Percentiles rank a stretch among this genome's conserved stretches.
These are phyloP conservation scores for Metschnikowia koreensis DNA, from an alignment of 805 yeast species.

Conservation along the genomic window DNA sequence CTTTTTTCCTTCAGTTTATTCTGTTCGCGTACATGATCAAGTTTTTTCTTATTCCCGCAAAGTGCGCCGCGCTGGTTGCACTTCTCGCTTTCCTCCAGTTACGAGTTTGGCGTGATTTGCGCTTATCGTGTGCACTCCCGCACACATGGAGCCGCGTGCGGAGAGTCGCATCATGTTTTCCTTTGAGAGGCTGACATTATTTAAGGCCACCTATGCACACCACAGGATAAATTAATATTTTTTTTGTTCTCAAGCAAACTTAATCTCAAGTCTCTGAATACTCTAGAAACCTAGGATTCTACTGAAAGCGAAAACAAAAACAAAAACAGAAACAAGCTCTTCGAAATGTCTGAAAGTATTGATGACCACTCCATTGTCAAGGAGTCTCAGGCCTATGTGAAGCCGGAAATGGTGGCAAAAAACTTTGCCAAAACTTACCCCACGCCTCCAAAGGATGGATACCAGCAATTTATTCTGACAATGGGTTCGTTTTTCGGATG, in stretches of 20 bases:
- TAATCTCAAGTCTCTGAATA: neutral
- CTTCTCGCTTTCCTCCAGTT: neutral
- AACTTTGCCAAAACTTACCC: conserved; percentile 42
- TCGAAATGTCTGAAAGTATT: conserved; percentile 5
- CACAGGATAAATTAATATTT: neutral
- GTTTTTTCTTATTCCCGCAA: too few species aligned
- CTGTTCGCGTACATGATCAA: too few species aligned
- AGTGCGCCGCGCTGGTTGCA: neutral
- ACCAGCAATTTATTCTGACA: conserved; percentile 38
- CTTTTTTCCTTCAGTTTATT: too few species aligned
- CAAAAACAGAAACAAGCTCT: neutral
- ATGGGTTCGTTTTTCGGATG: conserved; percentile 51
- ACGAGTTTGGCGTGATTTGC: neutral
- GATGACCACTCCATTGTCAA: conserved; percentile 11
- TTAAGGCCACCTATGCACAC: neutral
- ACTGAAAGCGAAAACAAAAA: neutral
- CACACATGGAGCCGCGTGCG: neutral
- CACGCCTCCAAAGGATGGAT: conserved; percentile 39
- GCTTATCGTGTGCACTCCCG: neutral
- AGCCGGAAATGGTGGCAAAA: conserved; percentile 42
- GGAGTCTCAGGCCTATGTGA: conserved; percentile 17
- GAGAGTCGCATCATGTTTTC: neutral
- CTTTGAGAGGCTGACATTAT: neutral
- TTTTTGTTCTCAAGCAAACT: neutral
- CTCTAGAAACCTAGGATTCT: neutral